These are phyloP conservation scores for Colletotrichum lupini DNA, from an alignment of 2,329 filamentous ascomycete genomes.

Conservation along the genomic window DNA sequence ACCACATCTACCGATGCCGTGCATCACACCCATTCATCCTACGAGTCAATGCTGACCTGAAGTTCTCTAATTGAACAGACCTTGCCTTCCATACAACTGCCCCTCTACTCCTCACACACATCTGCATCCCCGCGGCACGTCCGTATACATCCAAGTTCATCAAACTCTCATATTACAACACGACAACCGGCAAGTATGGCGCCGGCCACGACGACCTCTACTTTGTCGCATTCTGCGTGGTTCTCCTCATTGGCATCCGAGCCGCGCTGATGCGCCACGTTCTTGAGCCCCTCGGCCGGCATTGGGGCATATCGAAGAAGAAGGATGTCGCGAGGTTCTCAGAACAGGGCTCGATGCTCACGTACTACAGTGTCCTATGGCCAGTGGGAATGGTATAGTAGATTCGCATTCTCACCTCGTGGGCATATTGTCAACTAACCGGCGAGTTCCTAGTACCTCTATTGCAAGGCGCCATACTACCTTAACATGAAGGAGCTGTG, in stretches of 20 bases:
- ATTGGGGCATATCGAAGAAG: background rate
- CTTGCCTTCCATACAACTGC: background rate
- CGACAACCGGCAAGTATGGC: background rate
- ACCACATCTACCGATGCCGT: background rate
- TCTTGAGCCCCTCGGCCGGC: background rate
- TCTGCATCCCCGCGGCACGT: background rate
- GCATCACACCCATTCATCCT: background rate
- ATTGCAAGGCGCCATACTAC: background rate
- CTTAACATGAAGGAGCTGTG: constrained; percentile 7
- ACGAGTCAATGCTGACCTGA: background rate
- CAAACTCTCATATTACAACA: background rate
- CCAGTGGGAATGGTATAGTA: background rate
- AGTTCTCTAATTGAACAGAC: background rate
- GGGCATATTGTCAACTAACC: background rate
- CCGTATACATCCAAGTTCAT: background rate
- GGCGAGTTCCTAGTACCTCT: background rate
- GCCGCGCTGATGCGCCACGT: constrained; percentile 4
- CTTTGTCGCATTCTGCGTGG: background rate
- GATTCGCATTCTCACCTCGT: background rate
- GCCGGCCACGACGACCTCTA: constrained; percentile 15
- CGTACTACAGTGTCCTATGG: constrained; percentile 3
- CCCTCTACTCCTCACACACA: background rate
- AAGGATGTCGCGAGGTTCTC: background rate
- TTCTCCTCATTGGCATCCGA: background rate
- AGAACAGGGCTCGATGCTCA: constrained; percentile 7